These are phyloP conservation scores for Nigrospora osmanthi DNA, from an alignment of 2,329 filamentous ascomycete genomes.

Conservation along the genomic window DNA sequence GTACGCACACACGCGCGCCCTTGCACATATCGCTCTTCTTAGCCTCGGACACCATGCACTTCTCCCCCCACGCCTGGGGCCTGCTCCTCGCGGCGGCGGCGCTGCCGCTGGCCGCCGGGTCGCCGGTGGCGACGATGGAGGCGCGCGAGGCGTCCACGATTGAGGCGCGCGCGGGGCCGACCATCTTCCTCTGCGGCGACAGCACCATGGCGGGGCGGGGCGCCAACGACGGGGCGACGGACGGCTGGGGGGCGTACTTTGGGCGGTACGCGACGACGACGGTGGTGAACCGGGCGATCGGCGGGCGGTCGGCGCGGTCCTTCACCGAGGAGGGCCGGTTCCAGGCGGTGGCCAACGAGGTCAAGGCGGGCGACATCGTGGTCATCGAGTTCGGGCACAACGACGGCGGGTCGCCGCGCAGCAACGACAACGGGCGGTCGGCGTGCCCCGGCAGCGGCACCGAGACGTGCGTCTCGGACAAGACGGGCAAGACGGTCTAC, in stretches of 20 bases:
- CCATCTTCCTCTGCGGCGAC: slow-evolving; percentile 44
- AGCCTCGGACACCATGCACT: too few species aligned
- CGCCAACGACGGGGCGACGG: slow-evolving; percentile 22
- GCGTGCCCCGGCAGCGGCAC: slow-evolving; percentile 45
- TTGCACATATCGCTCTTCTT: too few species aligned
- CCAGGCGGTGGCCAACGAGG: slow-evolving; percentile 37
- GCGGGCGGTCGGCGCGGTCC: slow-evolving; percentile 53
- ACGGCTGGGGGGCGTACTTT: slow-evolving; percentile 56
- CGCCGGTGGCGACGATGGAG: too few species aligned
- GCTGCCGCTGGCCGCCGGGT: too few species aligned
- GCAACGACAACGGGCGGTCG: slow-evolving; percentile 50
- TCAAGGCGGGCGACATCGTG: slow-evolving; percentile 52
- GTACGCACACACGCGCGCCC: too few species aligned
- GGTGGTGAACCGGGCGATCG: slow-evolving; percentile 54
- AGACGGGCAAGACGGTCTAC: slow-evolving; percentile 19
- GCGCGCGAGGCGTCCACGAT: too few species aligned
- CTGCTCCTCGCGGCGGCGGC: too few species aligned
- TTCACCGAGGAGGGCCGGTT: slow-evolving; percentile 57
- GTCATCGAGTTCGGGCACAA: slow-evolving; percentile 68
- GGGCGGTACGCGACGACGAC: slow-evolving; percentile 31
- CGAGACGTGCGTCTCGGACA: slow-evolving; percentile 39
- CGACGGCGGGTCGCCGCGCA: slow-evolving; percentile 49
- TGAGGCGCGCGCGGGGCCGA: slow-evolving; percentile 8
- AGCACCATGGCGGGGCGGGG: slow-evolving; percentile 43
- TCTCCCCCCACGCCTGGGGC: too few species aligned